Percentiles rank a stretch among this genome's conserved stretches.
Conservation (phyloP, 179 eudicot genomes). For the Gypsophila paniculata region DNA sequence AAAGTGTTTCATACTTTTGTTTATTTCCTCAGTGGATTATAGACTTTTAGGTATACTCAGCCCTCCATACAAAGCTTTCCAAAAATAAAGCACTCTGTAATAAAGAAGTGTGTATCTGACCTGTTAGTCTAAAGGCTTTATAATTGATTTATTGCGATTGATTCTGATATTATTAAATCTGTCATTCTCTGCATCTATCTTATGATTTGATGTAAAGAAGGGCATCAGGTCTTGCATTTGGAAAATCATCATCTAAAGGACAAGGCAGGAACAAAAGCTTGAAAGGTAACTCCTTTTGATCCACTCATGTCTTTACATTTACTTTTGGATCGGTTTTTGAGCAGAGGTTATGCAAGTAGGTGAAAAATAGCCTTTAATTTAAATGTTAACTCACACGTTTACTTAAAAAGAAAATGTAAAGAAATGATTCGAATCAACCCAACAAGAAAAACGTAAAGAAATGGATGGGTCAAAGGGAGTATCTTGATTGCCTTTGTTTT, state of each 20-base stretch:
- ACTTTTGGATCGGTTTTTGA: no score
- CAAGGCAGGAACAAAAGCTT: constrained; percentile 18
- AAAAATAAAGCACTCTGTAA: not conserved
- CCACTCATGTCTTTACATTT: no score
- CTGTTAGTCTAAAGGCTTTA: constrained; percentile 17
- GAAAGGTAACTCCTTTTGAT: constrained; percentile 4
- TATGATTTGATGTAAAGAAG: constrained; percentile 28
- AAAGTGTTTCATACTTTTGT: constrained; percentile 2
- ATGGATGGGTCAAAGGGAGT: not conserved
- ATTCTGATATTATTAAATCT: constrained; percentile 20
- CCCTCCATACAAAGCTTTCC: constrained; percentile 14
- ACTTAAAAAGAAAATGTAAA: no score
- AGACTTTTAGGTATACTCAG: constrained; percentile 18
- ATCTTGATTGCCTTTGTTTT: constrained; percentile 25
- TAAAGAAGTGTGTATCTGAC: constrained; percentile 18
- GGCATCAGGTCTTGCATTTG: constrained; percentile 22
- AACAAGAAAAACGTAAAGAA: no score
- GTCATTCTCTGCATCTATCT: constrained; percentile 23
- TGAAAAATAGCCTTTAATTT: no score
- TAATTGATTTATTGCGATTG: constrained; percentile 16
- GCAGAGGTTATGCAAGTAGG: no score
- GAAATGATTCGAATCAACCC: no score
- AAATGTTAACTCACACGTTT: no score
- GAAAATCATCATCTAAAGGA: constrained; percentile 18
- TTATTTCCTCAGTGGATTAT: constrained; percentile 14